Conservation (phyloP, 805 yeast species). For the Candida railenensis region DNA sequence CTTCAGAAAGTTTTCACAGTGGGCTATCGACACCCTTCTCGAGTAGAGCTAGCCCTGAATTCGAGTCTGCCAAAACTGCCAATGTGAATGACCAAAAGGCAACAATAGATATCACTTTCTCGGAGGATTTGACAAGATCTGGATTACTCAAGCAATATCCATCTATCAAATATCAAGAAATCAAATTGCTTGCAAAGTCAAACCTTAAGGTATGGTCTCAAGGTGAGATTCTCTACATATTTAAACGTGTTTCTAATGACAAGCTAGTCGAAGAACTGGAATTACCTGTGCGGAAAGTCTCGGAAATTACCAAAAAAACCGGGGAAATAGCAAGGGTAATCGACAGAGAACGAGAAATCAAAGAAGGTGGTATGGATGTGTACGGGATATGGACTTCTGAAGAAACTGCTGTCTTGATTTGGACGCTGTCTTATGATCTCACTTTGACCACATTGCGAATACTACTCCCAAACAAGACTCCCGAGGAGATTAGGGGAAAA, state of each 20-base stretch:
- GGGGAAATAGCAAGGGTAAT: not conserved
- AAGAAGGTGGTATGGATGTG: not conserved
- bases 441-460: not conserved
- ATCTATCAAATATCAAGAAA: not conserved
- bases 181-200: not conserved
- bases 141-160: not conserved
- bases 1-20: not conserved
- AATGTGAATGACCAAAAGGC: not conserved
- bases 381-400: constrained; percentile 1
- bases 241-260: not conserved
- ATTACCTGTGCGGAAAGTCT: not conserved
- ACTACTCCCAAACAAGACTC: not conserved
- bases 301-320: not conserved
- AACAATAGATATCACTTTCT: not conserved
- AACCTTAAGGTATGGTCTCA: not conserved
- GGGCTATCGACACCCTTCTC: not conserved
- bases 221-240: not conserved
- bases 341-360: not conserved
- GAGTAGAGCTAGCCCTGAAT: not conserved
- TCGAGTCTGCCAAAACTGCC: not conserved
- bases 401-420: not conserved
- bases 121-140: not conserved
- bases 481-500: constrained; percentile 1
- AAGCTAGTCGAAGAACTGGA: not conserved
- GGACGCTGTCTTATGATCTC: constrained; percentile 1